phyloP scores from a whole-genome alignment of 768 basidiomycete species.

The Lactifluus hygrophoroides region DNA sequence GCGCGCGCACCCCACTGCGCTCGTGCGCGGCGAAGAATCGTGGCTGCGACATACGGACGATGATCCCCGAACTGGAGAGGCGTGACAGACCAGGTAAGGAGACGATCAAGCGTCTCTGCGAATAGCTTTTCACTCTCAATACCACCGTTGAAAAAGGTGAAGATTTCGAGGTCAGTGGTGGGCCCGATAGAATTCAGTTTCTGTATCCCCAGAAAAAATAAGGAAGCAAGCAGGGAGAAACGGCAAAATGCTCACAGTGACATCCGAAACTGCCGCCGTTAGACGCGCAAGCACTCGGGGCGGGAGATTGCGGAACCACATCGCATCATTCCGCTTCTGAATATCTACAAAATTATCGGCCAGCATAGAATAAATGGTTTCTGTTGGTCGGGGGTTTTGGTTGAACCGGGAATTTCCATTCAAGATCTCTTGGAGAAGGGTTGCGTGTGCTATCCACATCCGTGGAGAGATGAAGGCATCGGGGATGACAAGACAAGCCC shows the following conservation, averaged over 20 bases:
- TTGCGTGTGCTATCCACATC: conserved; percentile 50
- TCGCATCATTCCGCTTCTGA: conserved; percentile 68
- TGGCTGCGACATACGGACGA: conserved; percentile 64
- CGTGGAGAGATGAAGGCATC: conserved; percentile 70
- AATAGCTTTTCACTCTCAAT: conserved; percentile 32
- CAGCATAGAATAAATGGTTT: conserved; percentile 38
- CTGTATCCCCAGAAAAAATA: conserved; percentile 29
- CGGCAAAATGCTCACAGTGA: conserved; percentile 30
- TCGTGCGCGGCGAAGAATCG: conserved; percentile 56
- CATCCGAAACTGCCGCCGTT: conserved; percentile 50
- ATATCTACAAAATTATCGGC: conserved; percentile 60
- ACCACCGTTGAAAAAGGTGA: conserved; percentile 50
- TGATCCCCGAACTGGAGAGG: conserved; percentile 78
- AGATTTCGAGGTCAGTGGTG: conserved; percentile 47
- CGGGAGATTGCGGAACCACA: conserved; percentile 63
- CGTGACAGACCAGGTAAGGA: conserved; percentile 77
- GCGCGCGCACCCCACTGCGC: conserved; percentile 55
- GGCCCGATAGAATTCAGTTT: conserved; percentile 69
- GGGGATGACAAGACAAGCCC: conserved; percentile 59
- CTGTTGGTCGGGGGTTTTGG: conserved; percentile 17
- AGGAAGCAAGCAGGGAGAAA: neutral
- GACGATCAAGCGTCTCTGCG: conserved; percentile 59
- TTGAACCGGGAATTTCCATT: conserved; percentile 31
- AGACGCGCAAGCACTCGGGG: conserved; percentile 50
- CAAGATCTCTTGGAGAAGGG: conserved; percentile 41